Percentiles rank a stretch among this genome's conserved stretches.
phyloP scores from a whole-genome alignment of 2,329 filamentous ascomycete species.

The Fusarium musae region DNA sequence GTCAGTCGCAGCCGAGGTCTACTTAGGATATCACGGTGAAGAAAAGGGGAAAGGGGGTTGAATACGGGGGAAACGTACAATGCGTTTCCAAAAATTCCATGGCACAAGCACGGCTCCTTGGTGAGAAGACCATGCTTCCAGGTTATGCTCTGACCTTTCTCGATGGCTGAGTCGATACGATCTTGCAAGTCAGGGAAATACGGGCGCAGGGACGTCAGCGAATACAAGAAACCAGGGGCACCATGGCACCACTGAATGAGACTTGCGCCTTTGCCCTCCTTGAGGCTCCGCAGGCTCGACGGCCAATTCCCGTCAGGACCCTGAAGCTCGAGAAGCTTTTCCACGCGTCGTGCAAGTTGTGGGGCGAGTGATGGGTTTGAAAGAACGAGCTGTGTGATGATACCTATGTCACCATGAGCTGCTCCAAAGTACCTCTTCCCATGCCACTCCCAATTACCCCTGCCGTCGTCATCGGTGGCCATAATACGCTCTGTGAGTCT shows the following conservation, averaged over 20 bases:
- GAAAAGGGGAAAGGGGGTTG: constrained; percentile 54
- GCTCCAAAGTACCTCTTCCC: constrained; percentile 72
- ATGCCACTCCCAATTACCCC: constrained; percentile 70
- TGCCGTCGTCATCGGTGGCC: constrained; percentile 54
- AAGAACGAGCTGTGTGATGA: constrained; percentile 74
- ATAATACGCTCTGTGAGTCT: constrained; percentile 71
- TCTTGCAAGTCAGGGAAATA: constrained; percentile 65
- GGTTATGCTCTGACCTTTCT: constrained; percentile 62
- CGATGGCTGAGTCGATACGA: constrained; percentile 64
- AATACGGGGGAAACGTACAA: constrained; percentile 57
- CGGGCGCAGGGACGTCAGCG: constrained; percentile 64
- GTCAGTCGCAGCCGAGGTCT: constrained; percentile 37
- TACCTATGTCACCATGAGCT: constrained; percentile 75
- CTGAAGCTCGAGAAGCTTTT: constrained; percentile 68
- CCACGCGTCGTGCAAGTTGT: constrained; percentile 63
- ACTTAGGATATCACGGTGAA: constrained; percentile 32
- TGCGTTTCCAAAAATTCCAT: constrained; percentile 73
- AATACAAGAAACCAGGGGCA: constrained; percentile 70
- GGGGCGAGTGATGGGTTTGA: constrained; percentile 66
- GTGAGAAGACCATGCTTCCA: constrained; percentile 68
- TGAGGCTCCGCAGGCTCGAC: constrained; percentile 58
- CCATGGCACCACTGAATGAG: constrained; percentile 76
- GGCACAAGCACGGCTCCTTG: constrained; percentile 73
- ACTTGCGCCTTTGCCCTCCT: constrained; percentile 53
- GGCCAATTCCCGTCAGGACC: constrained; percentile 72